Evolutionary conservation across 495 filamentous ascomycete species (phyloP).

Genomic region (Chaetomidium leptoderma): DNA sequence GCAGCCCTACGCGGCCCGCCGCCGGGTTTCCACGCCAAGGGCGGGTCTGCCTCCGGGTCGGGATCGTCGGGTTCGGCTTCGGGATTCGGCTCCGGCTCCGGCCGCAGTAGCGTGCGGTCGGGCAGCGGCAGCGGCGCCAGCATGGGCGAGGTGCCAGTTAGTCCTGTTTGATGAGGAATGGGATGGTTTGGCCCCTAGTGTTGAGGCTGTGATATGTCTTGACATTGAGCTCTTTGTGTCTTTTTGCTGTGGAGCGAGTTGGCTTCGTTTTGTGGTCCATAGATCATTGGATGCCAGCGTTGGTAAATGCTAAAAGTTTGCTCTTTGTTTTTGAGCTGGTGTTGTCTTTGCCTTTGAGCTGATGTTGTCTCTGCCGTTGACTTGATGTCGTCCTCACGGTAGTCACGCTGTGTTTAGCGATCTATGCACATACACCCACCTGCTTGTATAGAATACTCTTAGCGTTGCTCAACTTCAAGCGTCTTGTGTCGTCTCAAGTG

Average conservation of each 20-base stretch:
- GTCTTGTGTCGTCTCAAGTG: too few species aligned
- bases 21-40: conserved; percentile 28
- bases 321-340: conserved; percentile 8
- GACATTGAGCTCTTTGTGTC: background rate
- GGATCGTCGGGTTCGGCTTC: conserved; percentile 18
- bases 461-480: too few species aligned
- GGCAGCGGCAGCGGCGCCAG: conserved; percentile 36
- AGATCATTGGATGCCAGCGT: conserved; percentile 17
- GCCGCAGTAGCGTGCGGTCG: conserved; percentile 36
- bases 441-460: too few species aligned
- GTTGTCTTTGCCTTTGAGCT: background rate
- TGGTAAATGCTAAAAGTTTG: conserved; percentile 21
- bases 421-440: too few species aligned
- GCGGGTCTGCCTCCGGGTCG: conserved; percentile 26
- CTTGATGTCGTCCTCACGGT: background rate
- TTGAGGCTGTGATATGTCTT: background rate
- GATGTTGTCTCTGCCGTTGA: background rate
- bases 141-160: conserved; percentile 26
- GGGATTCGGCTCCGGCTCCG: conserved; percentile 28
- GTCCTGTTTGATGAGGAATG: conserved; percentile 26
- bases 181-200: background rate
- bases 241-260: background rate
- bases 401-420: background rate
- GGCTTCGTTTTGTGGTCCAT: background rate
- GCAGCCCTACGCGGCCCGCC: conserved; percentile 26